Evolutionary conservation across 257 asterid species (phyloP).

Genomic region (Paulownia fortunei): DNA sequence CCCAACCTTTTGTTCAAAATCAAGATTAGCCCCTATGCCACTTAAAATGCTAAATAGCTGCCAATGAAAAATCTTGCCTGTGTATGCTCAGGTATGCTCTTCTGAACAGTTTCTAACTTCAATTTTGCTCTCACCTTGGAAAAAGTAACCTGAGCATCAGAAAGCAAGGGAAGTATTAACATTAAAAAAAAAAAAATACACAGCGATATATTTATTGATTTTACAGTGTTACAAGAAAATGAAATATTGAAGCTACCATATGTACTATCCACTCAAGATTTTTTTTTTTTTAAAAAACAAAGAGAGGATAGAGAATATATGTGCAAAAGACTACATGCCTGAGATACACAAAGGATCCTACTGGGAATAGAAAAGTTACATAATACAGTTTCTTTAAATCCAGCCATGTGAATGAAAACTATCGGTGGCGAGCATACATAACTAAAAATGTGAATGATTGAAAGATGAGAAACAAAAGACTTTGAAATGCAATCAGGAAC

Average conservation of each 20-base stretch:
- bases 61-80: constrained; percentile 65
- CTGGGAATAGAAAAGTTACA: background rate
- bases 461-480: background rate
- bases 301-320: background rate
- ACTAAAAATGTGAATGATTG: constrained; percentile 2
- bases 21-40: constrained; percentile 30
- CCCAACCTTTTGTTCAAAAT: constrained; percentile 67
- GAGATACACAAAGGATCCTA: constrained; percentile 3
- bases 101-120: constrained; percentile 60
- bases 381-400: background rate
- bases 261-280: constrained; percentile 23
- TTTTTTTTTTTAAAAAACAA: background rate
- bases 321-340: background rate
- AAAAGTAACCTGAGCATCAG: constrained; percentile 64
- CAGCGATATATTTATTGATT: background rate
- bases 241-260: background rate
- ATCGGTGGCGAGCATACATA: background rate
- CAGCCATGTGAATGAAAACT: background rate
- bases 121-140: constrained; percentile 81
- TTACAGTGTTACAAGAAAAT: background rate
- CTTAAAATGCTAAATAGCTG: constrained; percentile 24
- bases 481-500: constrained; percentile 7
- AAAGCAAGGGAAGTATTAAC: background rate
- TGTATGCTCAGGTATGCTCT: constrained; percentile 74
- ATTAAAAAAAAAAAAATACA: background rate